Evolutionary conservation across 2,329 filamentous ascomycete species (phyloP).

Genomic region (Microcyclospora tardicrescens): DNA sequence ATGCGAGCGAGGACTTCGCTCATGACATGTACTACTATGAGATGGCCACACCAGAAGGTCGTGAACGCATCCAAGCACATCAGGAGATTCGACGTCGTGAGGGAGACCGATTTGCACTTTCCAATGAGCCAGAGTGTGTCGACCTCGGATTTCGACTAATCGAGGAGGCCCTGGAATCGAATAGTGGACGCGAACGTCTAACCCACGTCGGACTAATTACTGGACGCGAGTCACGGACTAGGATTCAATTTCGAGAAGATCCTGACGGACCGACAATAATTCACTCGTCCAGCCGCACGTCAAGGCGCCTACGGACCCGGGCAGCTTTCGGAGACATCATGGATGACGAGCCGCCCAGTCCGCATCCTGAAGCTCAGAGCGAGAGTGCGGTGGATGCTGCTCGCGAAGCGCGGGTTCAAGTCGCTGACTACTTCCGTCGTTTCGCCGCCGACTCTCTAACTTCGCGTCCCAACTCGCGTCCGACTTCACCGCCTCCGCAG

Average conservation of each 20-base stretch:
- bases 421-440: not conserved
- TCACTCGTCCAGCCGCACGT: not conserved
- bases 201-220: constrained; percentile 7
- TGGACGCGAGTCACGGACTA: not conserved
- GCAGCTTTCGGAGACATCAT: not conserved
- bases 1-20: constrained; percentile 19
- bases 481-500: constrained; percentile 13
- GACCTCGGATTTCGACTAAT: constrained; percentile 22
- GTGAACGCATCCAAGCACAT: constrained; percentile 13
- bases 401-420: not conserved
- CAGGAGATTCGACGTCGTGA: constrained; percentile 22
- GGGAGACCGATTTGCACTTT: constrained; percentile 15
- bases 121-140: constrained; percentile 10
- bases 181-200: constrained; percentile 16
- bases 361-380: constrained; percentile 10
- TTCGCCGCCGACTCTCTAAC: constrained; percentile 6
- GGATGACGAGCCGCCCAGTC: constrained; percentile 3
- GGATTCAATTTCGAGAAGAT: not conserved
- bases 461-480: constrained; percentile 1
- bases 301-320: not conserved
- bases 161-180: constrained; percentile 17
- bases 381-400: constrained; percentile 8
- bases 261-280: not conserved
- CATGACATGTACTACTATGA: constrained; percentile 18
- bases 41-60: constrained; percentile 13